Evolutionary conservation across 1,284 basidiomycete genomes (phyloP), one percentile per base, ranked within the genome.

Genomic region (Austropuccinia psidii): DNA sequence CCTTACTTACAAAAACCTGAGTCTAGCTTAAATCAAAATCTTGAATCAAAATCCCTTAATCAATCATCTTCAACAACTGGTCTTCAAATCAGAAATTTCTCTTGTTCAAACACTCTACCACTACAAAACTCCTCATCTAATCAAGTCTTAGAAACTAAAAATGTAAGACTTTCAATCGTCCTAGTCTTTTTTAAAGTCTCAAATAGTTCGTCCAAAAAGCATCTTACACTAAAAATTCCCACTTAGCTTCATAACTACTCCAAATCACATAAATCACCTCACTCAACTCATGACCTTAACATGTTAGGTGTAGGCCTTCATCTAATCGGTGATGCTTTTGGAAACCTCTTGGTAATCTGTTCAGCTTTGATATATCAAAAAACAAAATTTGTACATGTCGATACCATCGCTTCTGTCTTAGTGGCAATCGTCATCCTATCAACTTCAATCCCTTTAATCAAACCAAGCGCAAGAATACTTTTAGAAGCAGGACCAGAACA

Each of bases 321-420:
- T 31, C 58, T 61, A 9, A 19, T 37, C 5, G 33, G 35, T 8
- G 27, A 61, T 29, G 8, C 37, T 37, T 31, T 61, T 27, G 41
- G 41, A n/a, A 61, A 37, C 41, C n/a, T 61, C 0, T 21, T 61
- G 35, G 33, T 61, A 9, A 37, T 61, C 33, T 13, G 37, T 31
- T 61, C 58, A 6, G 58, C 58, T n/a, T 8, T 19, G 35, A 21
- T 61, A n/a, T 61, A 61, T 27, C 37, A 39, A 33, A 61, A 61
- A 33, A 61, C 58, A 9, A 37, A 37, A 17, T 61, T 61, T 24
- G 41, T 37, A n/a, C 41, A 61, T 41, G 37, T 31, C 24, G 58
- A 61, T 37, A 24, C 27, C 33, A 61, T 61, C 29, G 58, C 58
- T 31, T 61, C 58, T 13, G 58, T 21, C 27, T 61, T 31, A 4